These are phyloP conservation scores for Trichoderma arundinaceum DNA, from an alignment of 2,329 filamentous ascomycete genomes.

Conservation along the genomic window DNA sequence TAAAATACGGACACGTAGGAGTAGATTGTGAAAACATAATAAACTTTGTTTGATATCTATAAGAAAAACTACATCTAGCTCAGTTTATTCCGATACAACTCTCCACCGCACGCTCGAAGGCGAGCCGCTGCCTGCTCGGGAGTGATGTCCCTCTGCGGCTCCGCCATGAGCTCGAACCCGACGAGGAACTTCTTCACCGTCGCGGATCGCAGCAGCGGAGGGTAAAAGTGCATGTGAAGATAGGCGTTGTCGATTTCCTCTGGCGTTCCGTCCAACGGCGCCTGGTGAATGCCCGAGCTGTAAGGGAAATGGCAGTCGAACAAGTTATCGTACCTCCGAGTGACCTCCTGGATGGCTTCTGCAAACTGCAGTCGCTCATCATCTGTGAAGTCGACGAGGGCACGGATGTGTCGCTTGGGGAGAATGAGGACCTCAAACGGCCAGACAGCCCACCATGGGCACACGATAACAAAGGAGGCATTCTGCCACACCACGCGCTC, in stretches of 20 bases:
- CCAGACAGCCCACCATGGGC: slow-evolving; percentile 98
- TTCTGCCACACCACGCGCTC: slow-evolving; percentile 92
- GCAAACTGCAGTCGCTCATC: slow-evolving; percentile 76
- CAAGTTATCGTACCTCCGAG: slow-evolving; percentile 91
- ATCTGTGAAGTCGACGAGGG: slow-evolving; percentile 78
- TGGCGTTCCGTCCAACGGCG: slow-evolving; percentile 78
- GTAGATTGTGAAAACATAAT: neutral
- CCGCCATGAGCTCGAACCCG: slow-evolving; percentile 93
- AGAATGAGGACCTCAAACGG: slow-evolving; percentile 94
- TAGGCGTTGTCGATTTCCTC: slow-evolving; percentile 89
- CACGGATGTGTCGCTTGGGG: slow-evolving; percentile 81
- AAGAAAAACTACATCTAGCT: slow-evolving; percentile 31
- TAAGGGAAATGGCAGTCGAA: slow-evolving; percentile 98
- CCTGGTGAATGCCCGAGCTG: slow-evolving; percentile 95
- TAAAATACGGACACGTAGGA: neutral
- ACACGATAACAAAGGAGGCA: slow-evolving; percentile 80
- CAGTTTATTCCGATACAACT: slow-evolving; percentile 76
- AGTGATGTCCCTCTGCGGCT: slow-evolving; percentile 98
- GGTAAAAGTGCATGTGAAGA: slow-evolving; percentile 98
- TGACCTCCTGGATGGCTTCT: slow-evolving; percentile 84
- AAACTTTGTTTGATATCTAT: neutral
- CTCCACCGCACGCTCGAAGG: slow-evolving; percentile 76
- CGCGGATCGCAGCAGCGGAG: slow-evolving; percentile 86
- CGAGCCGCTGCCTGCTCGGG: slow-evolving; percentile 89
- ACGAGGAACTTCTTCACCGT: slow-evolving; percentile 96